These are phyloP conservation scores for Tilletia setariae DNA, from an alignment of 1,284 basidiomycete genomes.

Conservation along the genomic window DNA sequence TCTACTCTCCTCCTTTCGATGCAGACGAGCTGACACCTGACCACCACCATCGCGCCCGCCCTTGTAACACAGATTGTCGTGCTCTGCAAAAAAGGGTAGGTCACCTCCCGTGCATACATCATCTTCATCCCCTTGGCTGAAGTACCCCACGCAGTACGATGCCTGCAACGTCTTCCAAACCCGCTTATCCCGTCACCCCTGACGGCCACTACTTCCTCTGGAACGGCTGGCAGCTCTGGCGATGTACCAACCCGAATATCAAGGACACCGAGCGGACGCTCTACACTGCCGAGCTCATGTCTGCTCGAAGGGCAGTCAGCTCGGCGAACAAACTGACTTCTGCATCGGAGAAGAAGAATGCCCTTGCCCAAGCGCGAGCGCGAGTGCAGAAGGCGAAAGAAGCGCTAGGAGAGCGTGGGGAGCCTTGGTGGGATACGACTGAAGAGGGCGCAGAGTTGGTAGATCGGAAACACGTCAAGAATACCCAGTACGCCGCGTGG, in stretches of 20 bases:
- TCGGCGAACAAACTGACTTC: background rate
- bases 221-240: slow-evolving; percentile 13
- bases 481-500: slow-evolving; percentile 3
- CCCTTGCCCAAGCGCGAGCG: background rate
- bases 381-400: background rate
- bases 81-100: no score
- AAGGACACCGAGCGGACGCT: no score
- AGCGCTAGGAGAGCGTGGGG: slow-evolving; percentile 2
- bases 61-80: no score
- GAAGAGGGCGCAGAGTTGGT: background rate
- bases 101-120: no score
- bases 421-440: background rate
- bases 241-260: slow-evolving; percentile 2
- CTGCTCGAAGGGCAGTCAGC: background rate
- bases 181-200: background rate
- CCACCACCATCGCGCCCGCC: no score
- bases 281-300: background rate
- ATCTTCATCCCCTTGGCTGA: no score
- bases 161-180: background rate
- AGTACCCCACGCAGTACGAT: no score
- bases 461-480: slow-evolving; percentile 6
- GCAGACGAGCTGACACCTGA: no score
- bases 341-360: background rate
- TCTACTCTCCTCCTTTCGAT: no score
- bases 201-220: slow-evolving; percentile 14